Conservation (phyloP, 2,329 filamentous ascomycete genomes). For the Penicillium capsulatum region DNA sequence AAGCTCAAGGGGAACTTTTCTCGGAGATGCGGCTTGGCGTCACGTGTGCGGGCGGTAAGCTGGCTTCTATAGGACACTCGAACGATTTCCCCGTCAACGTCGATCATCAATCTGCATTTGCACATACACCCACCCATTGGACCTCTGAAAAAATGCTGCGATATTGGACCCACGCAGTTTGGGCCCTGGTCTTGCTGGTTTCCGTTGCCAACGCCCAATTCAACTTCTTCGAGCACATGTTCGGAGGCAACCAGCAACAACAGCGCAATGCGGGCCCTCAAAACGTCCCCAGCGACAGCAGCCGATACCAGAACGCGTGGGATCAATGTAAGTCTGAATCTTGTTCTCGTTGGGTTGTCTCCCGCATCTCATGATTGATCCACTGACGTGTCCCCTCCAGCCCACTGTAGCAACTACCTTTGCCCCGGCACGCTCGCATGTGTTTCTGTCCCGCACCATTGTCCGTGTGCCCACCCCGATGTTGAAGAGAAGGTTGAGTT, state of each 20-base stretch:
- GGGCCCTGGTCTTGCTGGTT: constrained; percentile 56
- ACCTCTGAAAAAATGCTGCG: constrained; percentile 24
- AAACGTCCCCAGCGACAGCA: constrained; percentile 79
- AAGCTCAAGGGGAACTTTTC: constrained; percentile 29
- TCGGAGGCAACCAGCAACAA: constrained; percentile 60
- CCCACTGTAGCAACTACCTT: constrained; percentile 88
- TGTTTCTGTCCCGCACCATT: constrained; percentile 95
- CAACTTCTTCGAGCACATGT: constrained; percentile 98
- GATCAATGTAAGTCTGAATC: constrained; percentile 53
- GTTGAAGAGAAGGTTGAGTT: constrained; percentile 71
- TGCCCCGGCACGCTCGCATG: constrained; percentile 92
- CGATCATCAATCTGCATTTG: too few species aligned
- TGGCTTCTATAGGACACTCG: too few species aligned
- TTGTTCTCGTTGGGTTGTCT: background rate
- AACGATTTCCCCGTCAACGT: too few species aligned
- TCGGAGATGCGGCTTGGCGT: constrained; percentile 24
- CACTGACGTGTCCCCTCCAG: constrained; percentile 40
- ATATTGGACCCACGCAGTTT: constrained; percentile 27
- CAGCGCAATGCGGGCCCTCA: constrained; percentile 56
- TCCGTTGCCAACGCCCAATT: constrained; percentile 70
- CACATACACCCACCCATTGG: too few species aligned
- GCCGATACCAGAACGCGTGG: constrained; percentile 71
- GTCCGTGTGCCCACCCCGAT: constrained; percentile 77
- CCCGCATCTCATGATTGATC: background rate
- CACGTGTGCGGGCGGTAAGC: constrained; percentile 21